phyloP scores from a whole-genome alignment of 2,329 filamentous ascomycete genomes.

The Neocatenulostroma microsporum region DNA sequence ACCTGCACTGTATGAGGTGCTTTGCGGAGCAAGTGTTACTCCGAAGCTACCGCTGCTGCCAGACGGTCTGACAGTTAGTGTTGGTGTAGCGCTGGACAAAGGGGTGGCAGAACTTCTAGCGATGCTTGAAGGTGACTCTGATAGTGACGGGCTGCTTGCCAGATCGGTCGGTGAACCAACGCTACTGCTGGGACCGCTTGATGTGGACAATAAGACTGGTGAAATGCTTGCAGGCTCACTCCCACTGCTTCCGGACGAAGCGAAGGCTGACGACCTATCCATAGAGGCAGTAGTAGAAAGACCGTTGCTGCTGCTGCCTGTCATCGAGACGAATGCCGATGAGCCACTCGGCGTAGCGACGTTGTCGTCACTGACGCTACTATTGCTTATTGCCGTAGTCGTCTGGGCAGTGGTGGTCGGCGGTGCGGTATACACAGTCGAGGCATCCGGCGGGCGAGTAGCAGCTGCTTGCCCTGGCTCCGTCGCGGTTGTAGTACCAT shows the following conservation, averaged over 20 bases:
- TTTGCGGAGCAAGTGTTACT: too few relatives aligned
- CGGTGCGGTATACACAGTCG: slow-evolving; percentile 12
- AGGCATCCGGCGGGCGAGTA: slow-evolving; percentile 11
- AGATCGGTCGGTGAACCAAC: not conserved
- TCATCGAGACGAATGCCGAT: not conserved
- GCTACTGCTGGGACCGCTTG: not conserved
- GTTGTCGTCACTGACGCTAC: not conserved
- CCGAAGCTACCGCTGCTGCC: too few relatives aligned
- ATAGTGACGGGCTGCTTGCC: too few relatives aligned
- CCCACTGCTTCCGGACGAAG: not conserved
- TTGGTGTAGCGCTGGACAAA: too few relatives aligned
- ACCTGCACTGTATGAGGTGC: too few relatives aligned
- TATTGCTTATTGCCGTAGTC: not conserved
- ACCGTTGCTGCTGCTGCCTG: too few relatives aligned
- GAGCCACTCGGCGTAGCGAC: not conserved
- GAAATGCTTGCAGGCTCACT: not conserved
- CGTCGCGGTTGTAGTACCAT: slow-evolving; percentile 16
- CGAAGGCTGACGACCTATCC: not conserved
- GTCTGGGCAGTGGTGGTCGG: slow-evolving; percentile 5
- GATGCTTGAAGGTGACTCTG: too few relatives aligned
- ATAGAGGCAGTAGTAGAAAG: not conserved
- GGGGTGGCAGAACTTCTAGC: too few relatives aligned
- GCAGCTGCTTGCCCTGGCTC: slow-evolving; percentile 9
- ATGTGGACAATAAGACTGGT: not conserved
- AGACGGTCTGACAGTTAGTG: too few relatives aligned